Evolutionary conservation across 202 grass and related monocot species (phyloP), one percentile per base, ranked within the genome.

Genomic region (Zoysia matrella): DNA sequence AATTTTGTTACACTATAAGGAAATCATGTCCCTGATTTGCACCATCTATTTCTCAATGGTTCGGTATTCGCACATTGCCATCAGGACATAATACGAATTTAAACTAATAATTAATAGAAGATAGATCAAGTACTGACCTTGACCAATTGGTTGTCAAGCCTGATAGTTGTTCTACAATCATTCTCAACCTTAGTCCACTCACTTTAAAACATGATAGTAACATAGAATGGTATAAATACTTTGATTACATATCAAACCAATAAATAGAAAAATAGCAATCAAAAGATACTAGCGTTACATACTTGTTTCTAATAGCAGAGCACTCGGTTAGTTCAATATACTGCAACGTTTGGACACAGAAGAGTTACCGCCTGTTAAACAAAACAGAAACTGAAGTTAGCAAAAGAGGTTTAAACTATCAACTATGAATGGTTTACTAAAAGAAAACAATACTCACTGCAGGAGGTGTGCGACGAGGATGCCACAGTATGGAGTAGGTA

Each of bases 231-330:
- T 72, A 47, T 60, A 89, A 89, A 77, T 18, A 74, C 43, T 64
- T 63, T 51, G 60, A 71, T 71, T 70, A 36, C 53, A 53, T 39
- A 82, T 49, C 14, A 55, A 67, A 76, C 11, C 81, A 71, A 77
- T 72, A 50, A 70, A 75, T 60, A 75, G 82, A 42, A 1, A 9
- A 14, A 64, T 46, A 3, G 22, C 22, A 91, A 88, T 52, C 15
- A 71, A 83, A 88, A 64, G 39, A 47, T 77, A 75, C 13, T 83
- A 77, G 6, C 54, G 83, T 40, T 81, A 83, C 95, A 57, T 11
- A 98, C 95, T 88, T 98, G 85, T 77, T 74, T 98, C 91, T 86
- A 89, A 71, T 88, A 93, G 74, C 92, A 98, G 52, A 98, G 83
- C 61, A 91, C 92, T 67, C 89, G 88, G 81, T 95, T 98, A 62